Percentiles rank a stretch among this genome's conserved stretches.
Evolutionary conservation across 352 stramenopile genomes (phyloP).

Genomic region (Halophytophthora polymorphica): DNA sequence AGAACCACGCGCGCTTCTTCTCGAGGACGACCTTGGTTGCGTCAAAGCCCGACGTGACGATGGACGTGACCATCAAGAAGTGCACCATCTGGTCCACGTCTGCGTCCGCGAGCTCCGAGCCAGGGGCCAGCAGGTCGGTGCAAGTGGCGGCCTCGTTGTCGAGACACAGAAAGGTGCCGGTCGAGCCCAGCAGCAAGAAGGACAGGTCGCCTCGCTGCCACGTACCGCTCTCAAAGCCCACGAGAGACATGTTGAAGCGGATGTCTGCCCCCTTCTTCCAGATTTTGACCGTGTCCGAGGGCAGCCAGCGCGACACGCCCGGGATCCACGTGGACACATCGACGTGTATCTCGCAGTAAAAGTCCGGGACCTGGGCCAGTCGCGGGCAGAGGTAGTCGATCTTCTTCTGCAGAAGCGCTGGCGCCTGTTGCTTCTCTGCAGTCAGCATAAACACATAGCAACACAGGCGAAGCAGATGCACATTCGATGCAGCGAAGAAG

Average conservation of each 20-base stretch:
- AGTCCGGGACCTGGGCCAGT: conserved; percentile 48
- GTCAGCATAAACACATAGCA: background rate
- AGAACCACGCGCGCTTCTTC: conserved; percentile 53
- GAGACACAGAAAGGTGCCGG: conserved; percentile 46
- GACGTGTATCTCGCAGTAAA: conserved; percentile 64
- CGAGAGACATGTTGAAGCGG: conserved; percentile 61
- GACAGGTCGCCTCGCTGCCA: conserved; percentile 68
- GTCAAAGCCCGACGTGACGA: conserved; percentile 52
- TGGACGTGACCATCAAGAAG: conserved; percentile 56
- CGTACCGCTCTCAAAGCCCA: conserved; percentile 56
- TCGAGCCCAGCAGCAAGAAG: conserved; percentile 49
- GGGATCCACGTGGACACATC: conserved; percentile 74
- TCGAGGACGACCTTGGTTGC: conserved; percentile 33
- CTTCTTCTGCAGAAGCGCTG: conserved; percentile 47
- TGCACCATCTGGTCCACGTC: conserved; percentile 60
- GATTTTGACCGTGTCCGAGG: conserved; percentile 72
- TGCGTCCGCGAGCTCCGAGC: conserved; percentile 18
- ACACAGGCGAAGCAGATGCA: background rate
- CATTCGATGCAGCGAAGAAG: background rate
- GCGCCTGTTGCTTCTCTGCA: conserved; percentile 57
- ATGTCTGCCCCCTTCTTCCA: conserved; percentile 64
- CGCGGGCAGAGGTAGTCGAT: conserved; percentile 42
- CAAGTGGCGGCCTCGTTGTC: conserved; percentile 48
- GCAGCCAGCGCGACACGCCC: conserved; percentile 61
- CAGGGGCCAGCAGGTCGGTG: conserved; percentile 39